These are phyloP conservation scores for Talaromyces thailandensis DNA, from an alignment of 495 filamentous ascomycete species.

Conservation along the genomic window DNA sequence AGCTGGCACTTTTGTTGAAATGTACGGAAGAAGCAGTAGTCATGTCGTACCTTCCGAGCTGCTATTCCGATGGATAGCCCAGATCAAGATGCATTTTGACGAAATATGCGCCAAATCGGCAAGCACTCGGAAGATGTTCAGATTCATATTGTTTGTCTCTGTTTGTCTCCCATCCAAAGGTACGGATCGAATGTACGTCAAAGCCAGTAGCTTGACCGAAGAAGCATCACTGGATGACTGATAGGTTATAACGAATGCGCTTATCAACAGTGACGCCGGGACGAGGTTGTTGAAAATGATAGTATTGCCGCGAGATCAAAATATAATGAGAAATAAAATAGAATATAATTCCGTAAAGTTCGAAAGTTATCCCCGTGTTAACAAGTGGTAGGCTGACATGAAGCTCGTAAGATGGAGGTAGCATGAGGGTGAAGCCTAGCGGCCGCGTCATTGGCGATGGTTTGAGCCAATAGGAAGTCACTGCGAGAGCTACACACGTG, in stretches of 20 bases:
- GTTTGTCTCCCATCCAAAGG: neutral
- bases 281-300: neutral
- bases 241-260: neutral
- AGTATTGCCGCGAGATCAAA: neutral
- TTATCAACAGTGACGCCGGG: neutral
- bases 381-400: neutral
- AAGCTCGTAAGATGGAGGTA: neutral
- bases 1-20: neutral
- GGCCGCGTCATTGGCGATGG: neutral
- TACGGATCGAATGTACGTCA: neutral
- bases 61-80: constrained; percentile 78
- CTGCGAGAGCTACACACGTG: neutral
- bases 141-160: neutral
- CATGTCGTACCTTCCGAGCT: constrained; percentile 68
- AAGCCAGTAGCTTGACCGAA: neutral
- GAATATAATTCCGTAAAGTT: neutral
- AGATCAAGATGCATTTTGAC: constrained; percentile 84
- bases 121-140: constrained; percentile 7
- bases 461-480: neutral
- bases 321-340: neutral
- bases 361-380: neutral
- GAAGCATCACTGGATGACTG: neutral
- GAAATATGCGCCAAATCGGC: constrained; percentile 75
- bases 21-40: neutral
- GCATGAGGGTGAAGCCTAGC: neutral